Evolutionary conservation across 2,329 filamentous ascomycete species (phyloP), one percentile per base, ranked within the genome.

Genomic region (Monilinia laxa): DNA sequence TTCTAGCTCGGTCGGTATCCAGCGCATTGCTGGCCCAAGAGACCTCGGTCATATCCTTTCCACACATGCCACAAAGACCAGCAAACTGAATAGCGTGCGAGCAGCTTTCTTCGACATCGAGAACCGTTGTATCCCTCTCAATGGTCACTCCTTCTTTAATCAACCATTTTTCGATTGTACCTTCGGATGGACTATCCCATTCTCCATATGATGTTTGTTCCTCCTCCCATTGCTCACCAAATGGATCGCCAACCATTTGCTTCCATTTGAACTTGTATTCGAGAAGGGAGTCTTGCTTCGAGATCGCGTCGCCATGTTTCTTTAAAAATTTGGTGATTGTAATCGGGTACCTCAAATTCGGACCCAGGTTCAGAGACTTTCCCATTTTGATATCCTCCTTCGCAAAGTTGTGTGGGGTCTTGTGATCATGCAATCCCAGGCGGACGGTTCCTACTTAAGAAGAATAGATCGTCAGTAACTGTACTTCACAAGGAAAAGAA

Each of bases 1-100:
- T 94, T 68, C 90, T 92, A 62, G 95, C 95, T 72, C 94, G 92
- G 70, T 90, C 87, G 2, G 91, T 90, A 77, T 96, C 92, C 72
- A 87, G 85, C 58, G 87, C 82, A 70, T 93, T 89, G 68, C 88
- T 92, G 65, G 92, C 92, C 85, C 92, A 97, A 77, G 88, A 90
- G 73, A 89, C 85, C 83, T 92, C 88, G 65, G 92, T 97, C 93
- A 99, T 97, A 79, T 98, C 93, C 79, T 94, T 92, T 70, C 95
- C 95, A 79, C 95, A 99, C 69, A 93, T 86, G 68, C 88, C 92
- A 80, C 95, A 99, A 71, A 99, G 85, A 55, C 93, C 93, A 66
- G 90, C 90, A 76, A 92, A 97, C 78, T 98, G 94, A 52, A 96
- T 85, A 73, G 94, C 91, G 79, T 99, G 95, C 40, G 90, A 85